Base-by-base conservation (phyloP, 148 eudicot genomes). In the Polygonum maritimum region DNA sequence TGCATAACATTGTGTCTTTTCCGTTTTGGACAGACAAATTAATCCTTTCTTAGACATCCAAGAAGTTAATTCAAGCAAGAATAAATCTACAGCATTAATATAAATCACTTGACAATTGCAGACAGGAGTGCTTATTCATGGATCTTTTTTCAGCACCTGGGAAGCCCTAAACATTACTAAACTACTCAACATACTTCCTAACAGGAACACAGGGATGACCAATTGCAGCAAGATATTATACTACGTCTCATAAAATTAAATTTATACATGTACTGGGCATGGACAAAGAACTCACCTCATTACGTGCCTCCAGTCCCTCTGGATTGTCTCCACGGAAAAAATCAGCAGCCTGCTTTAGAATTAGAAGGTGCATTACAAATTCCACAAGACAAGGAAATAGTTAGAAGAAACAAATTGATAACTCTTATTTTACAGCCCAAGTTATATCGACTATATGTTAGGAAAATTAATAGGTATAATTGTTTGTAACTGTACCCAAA, bases 251-350 rank as follows among this genome's bases (percentile, higher is more conserved):
- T 54, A 6, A 52, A 18, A 2, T 3, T 52, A 52, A 52, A 52
- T 52, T 52, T 52, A 52, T 10, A 52, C 19, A 18, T 52, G 57
- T 4, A 52, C 13, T 16, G 57, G 21, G 48, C 5, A 52, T 52
- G 57, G 15, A 14, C 48, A 49, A 36, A 67, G 16, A 76, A 55
- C 60, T 83, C 83, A 92, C 99, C 99, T 95, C 99, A 82, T 95
- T 92, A 3, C 98, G 93, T 75, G 99, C 97, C 86, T 95, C 99
- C 74, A 92, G 75, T 79, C 99, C 99, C 87, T 95, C 97, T 75
- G 99, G 86, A 81, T 95, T 95, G 83, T 95, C 99, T 51, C 85
- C 97, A 82, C 99, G 86, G 83, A 95, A 95, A 80, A 95, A 95
- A 73, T 95, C 99, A 77, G 99, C 97, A 76, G 85, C 63, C 99